Percentiles rank a stretch among this genome's conserved stretches.
phyloP scores from a whole-genome alignment of 1,284 basidiomycete genomes.

The Fomitopsis schrenkii region DNA sequence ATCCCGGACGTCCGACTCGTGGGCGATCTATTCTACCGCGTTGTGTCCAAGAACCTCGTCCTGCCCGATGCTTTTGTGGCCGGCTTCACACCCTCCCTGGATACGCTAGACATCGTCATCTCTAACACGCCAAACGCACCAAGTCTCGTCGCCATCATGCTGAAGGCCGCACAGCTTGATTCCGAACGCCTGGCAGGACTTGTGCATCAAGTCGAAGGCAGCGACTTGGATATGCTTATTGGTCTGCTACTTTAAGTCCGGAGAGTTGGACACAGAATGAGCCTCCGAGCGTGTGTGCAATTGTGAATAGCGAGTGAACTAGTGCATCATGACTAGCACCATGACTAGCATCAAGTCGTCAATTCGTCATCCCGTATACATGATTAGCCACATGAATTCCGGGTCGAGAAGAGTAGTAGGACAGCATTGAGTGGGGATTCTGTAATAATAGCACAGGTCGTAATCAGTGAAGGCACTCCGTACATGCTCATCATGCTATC shows the following conservation, averaged over 20 bases:
- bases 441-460: no score
- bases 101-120: slow-evolving; percentile 81
- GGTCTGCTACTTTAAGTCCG: background rate
- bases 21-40: slow-evolving; percentile 60
- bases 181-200: slow-evolving; percentile 37
- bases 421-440: no score
- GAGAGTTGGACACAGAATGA: no score
- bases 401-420: no score
- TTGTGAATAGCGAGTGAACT: no score
- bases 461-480: no score
- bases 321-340: no score
- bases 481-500: no score
- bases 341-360: no score
- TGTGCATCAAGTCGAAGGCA: background rate
- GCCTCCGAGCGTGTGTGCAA: no score
- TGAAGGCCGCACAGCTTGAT: slow-evolving; percentile 57
- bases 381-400: no score
- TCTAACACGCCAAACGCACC: slow-evolving; percentile 88
- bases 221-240: background rate
- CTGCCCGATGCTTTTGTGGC: slow-evolving; percentile 51
- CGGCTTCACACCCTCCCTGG: slow-evolving; percentile 64
- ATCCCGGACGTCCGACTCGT: slow-evolving; percentile 79
- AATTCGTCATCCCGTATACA: no score
- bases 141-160: slow-evolving; percentile 68
- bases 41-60: slow-evolving; percentile 50